These are phyloP conservation scores for Emergomyces orientalis DNA, from an alignment of 2,329 filamentous ascomycete genomes.

Conservation along the genomic window DNA sequence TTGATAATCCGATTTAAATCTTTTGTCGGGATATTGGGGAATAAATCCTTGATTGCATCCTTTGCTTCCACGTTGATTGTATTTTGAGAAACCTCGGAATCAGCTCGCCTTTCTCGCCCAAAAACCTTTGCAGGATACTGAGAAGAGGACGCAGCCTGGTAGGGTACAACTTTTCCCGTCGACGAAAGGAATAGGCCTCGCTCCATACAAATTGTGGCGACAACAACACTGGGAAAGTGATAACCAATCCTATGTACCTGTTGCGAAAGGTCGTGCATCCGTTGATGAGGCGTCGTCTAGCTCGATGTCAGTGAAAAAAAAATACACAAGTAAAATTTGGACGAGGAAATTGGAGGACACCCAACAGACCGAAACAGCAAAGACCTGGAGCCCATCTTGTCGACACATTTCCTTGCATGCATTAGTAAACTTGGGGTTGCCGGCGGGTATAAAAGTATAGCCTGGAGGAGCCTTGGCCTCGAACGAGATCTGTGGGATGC, in stretches of 20 bases:
- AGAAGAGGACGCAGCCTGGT: slow-evolving; percentile 21
- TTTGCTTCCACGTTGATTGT: slow-evolving; percentile 49
- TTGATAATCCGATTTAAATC: slow-evolving; percentile 51
- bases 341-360: slow-evolving; percentile 5
- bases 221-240: slow-evolving; percentile 53
- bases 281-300: slow-evolving; percentile 42
- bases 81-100: slow-evolving; percentile 32
- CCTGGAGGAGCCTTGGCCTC: slow-evolving; percentile 46
- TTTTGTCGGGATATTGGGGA: slow-evolving; percentile 52
- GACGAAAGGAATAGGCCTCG: slow-evolving; percentile 38
- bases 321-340: background rate
- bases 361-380: slow-evolving; percentile 51
- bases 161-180: slow-evolving; percentile 40
- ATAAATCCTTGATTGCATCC: slow-evolving; percentile 52
- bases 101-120: slow-evolving; percentile 15
- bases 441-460: slow-evolving; percentile 54
- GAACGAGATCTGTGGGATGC: slow-evolving; percentile 42
- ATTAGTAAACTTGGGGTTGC: slow-evolving; percentile 50
- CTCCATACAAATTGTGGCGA: slow-evolving; percentile 47
- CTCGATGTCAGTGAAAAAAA: slow-evolving; percentile 12
- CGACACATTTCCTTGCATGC: slow-evolving; percentile 53
- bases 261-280: slow-evolving; percentile 47
- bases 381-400: slow-evolving; percentile 45
- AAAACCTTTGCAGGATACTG: slow-evolving; percentile 16
- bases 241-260: slow-evolving; percentile 55